These are phyloP conservation scores for Rhododendron mucronatum DNA, from an alignment of 148 eudicot genomes.

Conservation along the genomic window DNA sequence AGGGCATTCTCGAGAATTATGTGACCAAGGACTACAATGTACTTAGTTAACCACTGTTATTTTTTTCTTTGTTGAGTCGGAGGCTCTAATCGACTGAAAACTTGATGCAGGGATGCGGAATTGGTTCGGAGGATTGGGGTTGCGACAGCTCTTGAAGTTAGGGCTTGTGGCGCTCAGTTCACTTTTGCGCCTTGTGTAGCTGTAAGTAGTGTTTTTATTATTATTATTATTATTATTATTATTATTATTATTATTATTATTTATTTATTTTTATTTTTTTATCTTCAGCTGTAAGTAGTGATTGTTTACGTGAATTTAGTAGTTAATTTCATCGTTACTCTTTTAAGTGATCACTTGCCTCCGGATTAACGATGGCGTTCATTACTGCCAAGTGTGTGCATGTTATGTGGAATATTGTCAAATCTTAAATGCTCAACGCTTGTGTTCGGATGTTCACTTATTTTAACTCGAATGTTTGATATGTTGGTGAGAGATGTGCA, in stretches of 20 bases:
- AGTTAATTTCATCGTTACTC: neutral
- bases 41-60: neutral
- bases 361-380: neutral
- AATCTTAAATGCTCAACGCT: neutral
- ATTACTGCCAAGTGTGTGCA: neutral
- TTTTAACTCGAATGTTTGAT: neutral
- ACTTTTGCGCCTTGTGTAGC: constrained; percentile 88
- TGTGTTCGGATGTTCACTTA: neutral
- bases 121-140: constrained; percentile 70
- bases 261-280: no score
- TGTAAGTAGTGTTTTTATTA: constrained; percentile 36
- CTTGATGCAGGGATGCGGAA: constrained; percentile 55
- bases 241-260: no score
- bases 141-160: constrained; percentile 76
- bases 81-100: neutral
- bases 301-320: neutral
- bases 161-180: constrained; percentile 75
- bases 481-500: no score
- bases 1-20: neutral
- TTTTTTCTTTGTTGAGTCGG: neutral
- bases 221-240: no score
- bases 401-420: neutral
- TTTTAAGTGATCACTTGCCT: neutral
- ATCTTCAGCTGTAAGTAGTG: constrained; percentile 50
- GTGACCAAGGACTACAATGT: neutral